Conservation (phyloP, 306 rosid genomes). For the Macrotyloma uniflorum region DNA sequence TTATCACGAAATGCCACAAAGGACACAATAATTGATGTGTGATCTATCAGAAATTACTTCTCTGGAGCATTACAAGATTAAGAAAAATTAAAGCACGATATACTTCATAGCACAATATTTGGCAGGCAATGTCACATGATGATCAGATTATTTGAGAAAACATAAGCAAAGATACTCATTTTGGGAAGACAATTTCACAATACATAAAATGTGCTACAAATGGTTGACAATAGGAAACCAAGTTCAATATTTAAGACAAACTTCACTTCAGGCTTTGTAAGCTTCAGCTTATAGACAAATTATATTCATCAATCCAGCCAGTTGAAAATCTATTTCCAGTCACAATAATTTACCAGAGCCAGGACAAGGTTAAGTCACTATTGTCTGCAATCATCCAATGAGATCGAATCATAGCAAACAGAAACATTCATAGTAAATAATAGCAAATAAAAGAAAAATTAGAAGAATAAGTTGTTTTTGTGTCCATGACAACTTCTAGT, state of each 20-base stretch:
- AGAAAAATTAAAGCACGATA: slow-evolving; percentile 12
- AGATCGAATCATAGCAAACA: not conserved
- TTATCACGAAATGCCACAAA: not conserved
- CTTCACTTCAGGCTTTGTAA: slow-evolving; percentile 57
- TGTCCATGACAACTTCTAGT: not conserved
- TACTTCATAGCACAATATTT: slow-evolving; percentile 59
- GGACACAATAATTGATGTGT: not conserved
- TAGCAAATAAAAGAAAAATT: not conserved
- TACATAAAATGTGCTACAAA: slow-evolving; percentile 16
- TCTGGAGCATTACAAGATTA: slow-evolving; percentile 14
- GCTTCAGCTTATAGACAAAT: slow-evolving; percentile 60
- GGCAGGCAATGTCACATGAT: slow-evolving; percentile 64
- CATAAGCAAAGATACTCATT: not conserved
- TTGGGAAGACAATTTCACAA: not conserved
- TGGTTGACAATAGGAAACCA: slow-evolving; percentile 27
- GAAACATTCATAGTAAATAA: not conserved
- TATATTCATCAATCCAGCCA: slow-evolving; percentile 59
- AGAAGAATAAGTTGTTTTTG: not conserved
- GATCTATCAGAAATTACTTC: slow-evolving; percentile 22
- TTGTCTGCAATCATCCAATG: not conserved
- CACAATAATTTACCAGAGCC: not conserved
- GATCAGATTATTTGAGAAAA: slow-evolving; percentile 40
- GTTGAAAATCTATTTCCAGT: not conserved
- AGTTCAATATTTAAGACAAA: not conserved
- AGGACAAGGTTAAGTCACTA: slow-evolving; percentile 42